Evolutionary conservation across 495 filamentous ascomycete species (phyloP).

Genomic region (Penicillium bovifimosum): DNA sequence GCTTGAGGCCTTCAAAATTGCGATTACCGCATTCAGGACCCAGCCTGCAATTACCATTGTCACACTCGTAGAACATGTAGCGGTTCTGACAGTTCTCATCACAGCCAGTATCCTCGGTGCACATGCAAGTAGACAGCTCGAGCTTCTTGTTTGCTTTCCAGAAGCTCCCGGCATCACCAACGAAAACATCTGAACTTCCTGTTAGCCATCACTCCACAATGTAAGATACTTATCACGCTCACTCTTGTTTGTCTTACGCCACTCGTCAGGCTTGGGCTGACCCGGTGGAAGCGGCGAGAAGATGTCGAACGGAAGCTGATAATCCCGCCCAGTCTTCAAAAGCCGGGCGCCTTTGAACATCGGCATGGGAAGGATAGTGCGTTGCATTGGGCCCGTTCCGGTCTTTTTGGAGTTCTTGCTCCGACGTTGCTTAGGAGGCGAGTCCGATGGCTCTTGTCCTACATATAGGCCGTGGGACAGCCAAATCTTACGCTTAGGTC

Average conservation of each 20-base stretch:
- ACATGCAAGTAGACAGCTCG: constrained; percentile 76
- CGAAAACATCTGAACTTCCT: constrained; percentile 66
- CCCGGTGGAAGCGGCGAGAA: constrained; percentile 80
- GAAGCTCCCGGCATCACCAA: constrained; percentile 77
- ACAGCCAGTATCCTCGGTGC: constrained; percentile 70
- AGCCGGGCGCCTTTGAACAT: constrained; percentile 60
- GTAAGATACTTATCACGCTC: constrained; percentile 23
- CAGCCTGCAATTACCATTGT: constrained; percentile 79
- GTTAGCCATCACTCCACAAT: constrained; percentile 13
- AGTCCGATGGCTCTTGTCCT: constrained; percentile 68
- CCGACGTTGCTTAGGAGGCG: constrained; percentile 58
- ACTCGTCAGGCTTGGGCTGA: constrained; percentile 86
- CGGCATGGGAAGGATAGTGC: constrained; percentile 55
- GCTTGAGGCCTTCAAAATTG: constrained; percentile 72
- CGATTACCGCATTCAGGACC: constrained; percentile 77
- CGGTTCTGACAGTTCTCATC: constrained; percentile 88
- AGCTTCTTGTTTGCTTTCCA: constrained; percentile 77
- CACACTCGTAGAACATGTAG: constrained; percentile 96
- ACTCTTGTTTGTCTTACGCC: constrained; percentile 88
- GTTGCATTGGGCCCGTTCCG: constrained; percentile 34
- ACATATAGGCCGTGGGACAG: constrained; percentile 79
- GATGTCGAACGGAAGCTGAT: constrained; percentile 82
- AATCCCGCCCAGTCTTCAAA: constrained; percentile 66
- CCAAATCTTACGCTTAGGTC: constrained; percentile 59
- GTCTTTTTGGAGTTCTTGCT: constrained; percentile 45